A percentile compares a stretch with the other conserved stretches of the same genome.
Conservation (phyloP, 1,284 basidiomycete genomes). For the Lentinula novae-zelandiae region DNA sequence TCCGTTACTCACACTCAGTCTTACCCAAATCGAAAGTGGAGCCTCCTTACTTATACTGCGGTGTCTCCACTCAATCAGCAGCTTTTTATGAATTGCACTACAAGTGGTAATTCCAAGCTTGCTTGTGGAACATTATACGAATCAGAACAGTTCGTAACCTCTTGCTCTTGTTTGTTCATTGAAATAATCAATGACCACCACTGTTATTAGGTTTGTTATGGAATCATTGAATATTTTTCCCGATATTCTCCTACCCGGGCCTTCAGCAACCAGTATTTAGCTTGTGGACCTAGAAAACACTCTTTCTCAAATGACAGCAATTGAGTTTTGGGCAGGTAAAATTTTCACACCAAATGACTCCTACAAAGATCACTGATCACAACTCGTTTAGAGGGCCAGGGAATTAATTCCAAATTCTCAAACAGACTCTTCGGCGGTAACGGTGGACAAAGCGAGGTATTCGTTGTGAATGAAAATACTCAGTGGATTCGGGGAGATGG, state of each 20-base stretch:
- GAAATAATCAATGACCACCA: background rate
- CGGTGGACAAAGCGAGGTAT: background rate
- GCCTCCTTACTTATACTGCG: background rate
- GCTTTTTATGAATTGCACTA: background rate
- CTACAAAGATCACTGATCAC: background rate
- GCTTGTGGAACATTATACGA: slow-evolving; percentile 2
- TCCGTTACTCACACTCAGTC: background rate
- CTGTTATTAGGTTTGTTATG: slow-evolving; percentile 5
- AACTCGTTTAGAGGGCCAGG: slow-evolving; percentile 4
- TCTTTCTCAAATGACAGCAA: slow-evolving; percentile 10
- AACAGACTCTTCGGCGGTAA: background rate
- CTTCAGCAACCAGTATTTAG: background rate
- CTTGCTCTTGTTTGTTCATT: background rate
- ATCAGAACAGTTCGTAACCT: slow-evolving; percentile 4
- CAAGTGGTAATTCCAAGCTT: background rate
- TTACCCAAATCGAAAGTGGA: background rate
- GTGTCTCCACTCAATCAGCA: background rate
- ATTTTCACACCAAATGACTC: too few species aligned
- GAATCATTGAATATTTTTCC: slow-evolving; percentile 7
- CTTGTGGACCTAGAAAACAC: slow-evolving; percentile 9
- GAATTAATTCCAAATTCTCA: slow-evolving; percentile 2
- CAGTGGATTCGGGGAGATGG: background rate
- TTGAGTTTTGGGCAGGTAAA: slow-evolving; percentile 8
- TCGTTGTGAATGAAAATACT: background rate
- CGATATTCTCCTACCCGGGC: background rate